These are phyloP conservation scores for Solanum piurae DNA, from an alignment of 257 asterid species.

Conservation along the genomic window DNA sequence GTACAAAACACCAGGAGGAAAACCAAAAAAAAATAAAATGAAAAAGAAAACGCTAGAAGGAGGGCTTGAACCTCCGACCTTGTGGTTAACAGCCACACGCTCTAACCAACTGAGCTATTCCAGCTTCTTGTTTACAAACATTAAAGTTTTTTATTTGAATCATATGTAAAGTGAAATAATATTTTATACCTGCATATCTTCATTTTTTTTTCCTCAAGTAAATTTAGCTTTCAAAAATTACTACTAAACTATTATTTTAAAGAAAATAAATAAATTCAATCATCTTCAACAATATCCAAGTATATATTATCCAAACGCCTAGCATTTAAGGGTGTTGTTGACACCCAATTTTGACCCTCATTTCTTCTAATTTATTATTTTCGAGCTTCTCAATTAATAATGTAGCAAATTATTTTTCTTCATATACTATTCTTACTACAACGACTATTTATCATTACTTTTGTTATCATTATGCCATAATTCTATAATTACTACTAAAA, in stretches of 20 bases:
- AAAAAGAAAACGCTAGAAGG: conserved; percentile 28
- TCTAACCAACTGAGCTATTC: conserved; percentile 99
- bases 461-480: too few relatives aligned
- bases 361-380: too few relatives aligned
- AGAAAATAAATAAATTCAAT: too few relatives aligned
- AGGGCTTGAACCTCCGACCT: conserved; percentile 95
- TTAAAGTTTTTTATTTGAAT: neutral
- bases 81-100: conserved; percentile 99
- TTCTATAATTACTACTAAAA: too few relatives aligned
- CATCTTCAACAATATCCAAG: neutral
- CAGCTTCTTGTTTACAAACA: conserved; percentile 20
- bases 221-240: neutral
- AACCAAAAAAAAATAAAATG: neutral
- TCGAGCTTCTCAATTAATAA: too few relatives aligned
- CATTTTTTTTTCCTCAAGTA: neutral
- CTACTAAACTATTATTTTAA: neutral
- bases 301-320: too few relatives aligned
- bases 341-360: too few relatives aligned
- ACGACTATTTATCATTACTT: too few relatives aligned
- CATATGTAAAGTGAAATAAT: neutral
- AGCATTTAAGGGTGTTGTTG: too few relatives aligned
- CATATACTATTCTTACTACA: too few relatives aligned
- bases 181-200: neutral
- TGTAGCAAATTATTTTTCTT: too few relatives aligned
- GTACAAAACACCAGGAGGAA: too few relatives aligned